A percentile compares a stretch with the other conserved stretches of the same genome.
Conservation (phyloP, 2,329 filamentous ascomycete species). For the Pyrenophora tritici-repentis region DNA sequence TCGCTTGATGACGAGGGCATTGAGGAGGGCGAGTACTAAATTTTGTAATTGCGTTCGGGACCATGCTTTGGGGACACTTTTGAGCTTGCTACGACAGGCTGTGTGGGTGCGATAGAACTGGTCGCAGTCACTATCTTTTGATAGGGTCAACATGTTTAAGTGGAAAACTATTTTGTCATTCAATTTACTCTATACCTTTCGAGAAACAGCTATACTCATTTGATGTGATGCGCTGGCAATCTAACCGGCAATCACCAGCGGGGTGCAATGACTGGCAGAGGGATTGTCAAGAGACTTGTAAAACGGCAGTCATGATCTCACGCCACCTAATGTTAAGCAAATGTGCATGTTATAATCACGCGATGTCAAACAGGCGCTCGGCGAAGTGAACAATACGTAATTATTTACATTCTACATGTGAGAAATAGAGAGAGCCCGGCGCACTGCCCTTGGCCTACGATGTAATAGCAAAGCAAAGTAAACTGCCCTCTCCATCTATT, state of each 20-base stretch:
- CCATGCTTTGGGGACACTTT: slow-evolving; percentile 21
- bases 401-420: neutral
- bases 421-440: neutral
- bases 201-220: too few species aligned
- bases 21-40: slow-evolving; percentile 56
- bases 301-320: neutral
- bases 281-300: too few species aligned
- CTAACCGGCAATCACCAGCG: too few species aligned
- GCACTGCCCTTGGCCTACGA: slow-evolving; percentile 7
- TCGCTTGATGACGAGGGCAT: slow-evolving; percentile 63
- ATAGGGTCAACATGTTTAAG: neutral
- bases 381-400: neutral
- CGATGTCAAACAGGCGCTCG: too few species aligned
- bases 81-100: slow-evolving; percentile 13
- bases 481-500: too few species aligned
- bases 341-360: too few species aligned
- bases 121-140: neutral
- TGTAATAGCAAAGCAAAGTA: neutral
- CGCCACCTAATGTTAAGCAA: neutral
- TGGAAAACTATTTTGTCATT: neutral
- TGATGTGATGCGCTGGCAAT: too few species aligned
- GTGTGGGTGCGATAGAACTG: neutral
- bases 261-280: too few species aligned
- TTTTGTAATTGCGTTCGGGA: slow-evolving; percentile 26
- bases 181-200: too few species aligned